phyloP scores from a whole-genome alignment of 2,329 filamentous ascomycete species.

The Xylaria sp. region DNA sequence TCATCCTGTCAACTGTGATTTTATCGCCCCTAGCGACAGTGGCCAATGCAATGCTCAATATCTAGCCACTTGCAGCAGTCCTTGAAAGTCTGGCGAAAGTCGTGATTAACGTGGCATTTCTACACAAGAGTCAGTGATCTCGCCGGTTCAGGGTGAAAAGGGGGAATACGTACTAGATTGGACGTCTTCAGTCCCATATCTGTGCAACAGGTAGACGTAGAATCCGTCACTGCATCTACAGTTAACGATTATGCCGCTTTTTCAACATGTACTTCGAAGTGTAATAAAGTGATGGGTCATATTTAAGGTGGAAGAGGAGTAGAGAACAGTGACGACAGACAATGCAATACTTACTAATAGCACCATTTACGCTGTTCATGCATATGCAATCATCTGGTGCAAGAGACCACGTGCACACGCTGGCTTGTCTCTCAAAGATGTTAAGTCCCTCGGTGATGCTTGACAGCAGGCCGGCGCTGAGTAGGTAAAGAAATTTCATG shows the following conservation, averaged over 20 bases:
- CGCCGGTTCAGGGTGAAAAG: background rate
- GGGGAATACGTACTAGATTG: conserved; percentile 9
- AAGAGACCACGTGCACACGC: conserved; percentile 25
- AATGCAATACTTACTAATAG: conserved; percentile 19
- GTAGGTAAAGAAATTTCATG: conserved; percentile 8
- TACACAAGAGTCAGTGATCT: background rate
- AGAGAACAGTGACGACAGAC: background rate
- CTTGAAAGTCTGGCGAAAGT: conserved; percentile 25
- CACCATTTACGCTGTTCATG: conserved; percentile 28
- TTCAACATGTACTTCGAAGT: background rate
- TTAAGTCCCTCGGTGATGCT: conserved; percentile 1
- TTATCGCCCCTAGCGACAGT: conserved; percentile 23
- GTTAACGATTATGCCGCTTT: background rate
- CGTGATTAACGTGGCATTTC: conserved; percentile 24
- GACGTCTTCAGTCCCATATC: conserved; percentile 26
- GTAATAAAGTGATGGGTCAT: background rate
- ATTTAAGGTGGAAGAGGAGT: background rate
- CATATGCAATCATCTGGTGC: conserved; percentile 25
- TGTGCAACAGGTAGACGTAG: conserved; percentile 19
- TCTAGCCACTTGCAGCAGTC: conserved; percentile 28
- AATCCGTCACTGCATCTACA: conserved; percentile 12
- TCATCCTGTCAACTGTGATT: no score
- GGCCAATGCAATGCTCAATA: conserved; percentile 22
- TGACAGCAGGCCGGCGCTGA: conserved; percentile 1
- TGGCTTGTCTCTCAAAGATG: conserved; percentile 23